These are phyloP conservation scores for Solanum hybrid DNA, from an alignment of 305 asterid genomes.

Conservation along the genomic window DNA sequence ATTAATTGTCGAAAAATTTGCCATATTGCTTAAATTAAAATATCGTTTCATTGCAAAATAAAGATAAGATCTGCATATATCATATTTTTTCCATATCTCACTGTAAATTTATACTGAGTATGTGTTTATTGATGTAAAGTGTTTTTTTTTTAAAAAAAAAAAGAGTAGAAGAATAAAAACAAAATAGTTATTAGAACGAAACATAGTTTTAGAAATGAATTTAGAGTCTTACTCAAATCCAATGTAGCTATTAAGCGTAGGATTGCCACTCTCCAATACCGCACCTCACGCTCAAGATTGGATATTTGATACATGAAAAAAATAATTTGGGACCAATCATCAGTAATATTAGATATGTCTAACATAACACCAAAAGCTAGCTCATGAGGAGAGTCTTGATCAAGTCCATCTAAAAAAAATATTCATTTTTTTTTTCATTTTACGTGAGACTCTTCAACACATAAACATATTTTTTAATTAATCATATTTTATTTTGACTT, in stretches of 20 bases:
- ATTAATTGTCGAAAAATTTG: background rate
- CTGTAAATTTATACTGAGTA: background rate
- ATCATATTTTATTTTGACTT: background rate
- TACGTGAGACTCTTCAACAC: background rate
- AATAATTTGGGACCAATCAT: background rate
- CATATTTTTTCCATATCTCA: background rate
- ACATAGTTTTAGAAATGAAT: background rate
- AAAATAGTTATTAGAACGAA: background rate
- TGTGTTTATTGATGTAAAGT: background rate
- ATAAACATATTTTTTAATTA: background rate
- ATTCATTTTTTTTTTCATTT: background rate
- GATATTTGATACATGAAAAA: background rate
- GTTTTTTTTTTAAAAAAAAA: background rate
- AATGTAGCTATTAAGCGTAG: background rate
- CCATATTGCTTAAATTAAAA: background rate
- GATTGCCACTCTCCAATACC: background rate
- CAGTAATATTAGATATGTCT: background rate
- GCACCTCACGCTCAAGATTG: background rate
- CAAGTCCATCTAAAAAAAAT: background rate
- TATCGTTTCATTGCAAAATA: background rate
- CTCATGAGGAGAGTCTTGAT: background rate
- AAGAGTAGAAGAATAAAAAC: background rate
- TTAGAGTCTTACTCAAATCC: background rate
- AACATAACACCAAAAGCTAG: background rate
- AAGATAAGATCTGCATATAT: background rate